These are phyloP conservation scores for Claviceps humidiphila DNA, from an alignment of 2,329 filamentous ascomycete species.

Conservation along the genomic window DNA sequence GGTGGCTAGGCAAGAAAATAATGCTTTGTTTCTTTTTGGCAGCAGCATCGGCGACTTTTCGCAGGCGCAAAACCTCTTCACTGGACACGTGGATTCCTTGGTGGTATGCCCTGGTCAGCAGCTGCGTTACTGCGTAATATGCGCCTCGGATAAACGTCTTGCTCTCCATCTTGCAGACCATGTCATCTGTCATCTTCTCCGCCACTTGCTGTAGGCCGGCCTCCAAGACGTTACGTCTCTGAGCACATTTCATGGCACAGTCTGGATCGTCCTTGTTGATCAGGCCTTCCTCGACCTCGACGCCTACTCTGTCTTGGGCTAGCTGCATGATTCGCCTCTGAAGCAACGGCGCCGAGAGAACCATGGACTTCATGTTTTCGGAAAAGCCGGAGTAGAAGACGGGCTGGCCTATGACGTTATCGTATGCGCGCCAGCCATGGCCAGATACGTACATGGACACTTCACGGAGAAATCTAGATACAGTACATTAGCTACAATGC, in stretches of 20 bases:
- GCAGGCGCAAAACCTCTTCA: slow-evolving; percentile 75
- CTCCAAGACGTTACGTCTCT: slow-evolving; percentile 52
- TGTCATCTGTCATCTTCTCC: slow-evolving; percentile 76
- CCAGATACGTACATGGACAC: slow-evolving; percentile 87
- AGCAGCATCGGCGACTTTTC: slow-evolving; percentile 71
- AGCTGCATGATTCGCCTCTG: slow-evolving; percentile 62
- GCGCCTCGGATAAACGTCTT: slow-evolving; percentile 83
- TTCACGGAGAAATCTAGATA: slow-evolving; percentile 70
- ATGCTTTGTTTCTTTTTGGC: slow-evolving; percentile 85
- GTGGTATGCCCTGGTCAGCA: slow-evolving; percentile 86
- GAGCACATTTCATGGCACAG: slow-evolving; percentile 35
- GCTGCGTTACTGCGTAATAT: slow-evolving; percentile 78
- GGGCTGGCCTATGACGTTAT: slow-evolving; percentile 77
- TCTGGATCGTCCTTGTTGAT: slow-evolving; percentile 43
- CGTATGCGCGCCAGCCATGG: slow-evolving; percentile 90
- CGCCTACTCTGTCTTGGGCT: slow-evolving; percentile 57
- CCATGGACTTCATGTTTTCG: slow-evolving; percentile 71
- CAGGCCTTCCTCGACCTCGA: slow-evolving; percentile 66
- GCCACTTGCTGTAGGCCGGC: slow-evolving; percentile 65
- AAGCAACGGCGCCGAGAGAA: slow-evolving; percentile 64
- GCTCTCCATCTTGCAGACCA: slow-evolving; percentile 99
- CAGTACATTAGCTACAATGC: not conserved
- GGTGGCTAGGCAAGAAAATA: slow-evolving; percentile 87
- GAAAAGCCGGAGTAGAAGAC: slow-evolving; percentile 89
- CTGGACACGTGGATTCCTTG: slow-evolving; percentile 95